These are phyloP conservation scores for Lachnellula hyalina DNA, from an alignment of 2,329 filamentous ascomycete genomes.

Conservation along the genomic window DNA sequence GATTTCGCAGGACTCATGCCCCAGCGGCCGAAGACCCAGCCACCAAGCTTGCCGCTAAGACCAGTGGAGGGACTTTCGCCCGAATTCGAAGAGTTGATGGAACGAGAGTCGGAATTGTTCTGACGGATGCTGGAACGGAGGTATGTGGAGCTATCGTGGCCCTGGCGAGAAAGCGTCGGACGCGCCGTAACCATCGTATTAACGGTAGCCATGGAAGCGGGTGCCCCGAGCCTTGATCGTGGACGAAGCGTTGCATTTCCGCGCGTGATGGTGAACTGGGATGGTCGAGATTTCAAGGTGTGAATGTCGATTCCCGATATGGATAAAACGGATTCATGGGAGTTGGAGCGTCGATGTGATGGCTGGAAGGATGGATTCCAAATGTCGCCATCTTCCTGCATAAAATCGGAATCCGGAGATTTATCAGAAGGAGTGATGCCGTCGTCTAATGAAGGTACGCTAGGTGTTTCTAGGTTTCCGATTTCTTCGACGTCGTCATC, in stretches of 20 bases:
- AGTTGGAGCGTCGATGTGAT: constrained; percentile 59
- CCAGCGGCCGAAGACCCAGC: constrained; percentile 62
- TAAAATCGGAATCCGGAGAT: constrained; percentile 18
- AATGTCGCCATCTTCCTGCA: constrained; percentile 7
- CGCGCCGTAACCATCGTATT: constrained; percentile 55
- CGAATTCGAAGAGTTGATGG: constrained; percentile 30
- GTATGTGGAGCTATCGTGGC: constrained; percentile 46
- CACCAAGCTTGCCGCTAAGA: constrained; percentile 53
- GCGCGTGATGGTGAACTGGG: constrained; percentile 57
- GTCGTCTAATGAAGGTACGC: constrained; percentile 19
- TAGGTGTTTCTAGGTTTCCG: constrained; percentile 19
- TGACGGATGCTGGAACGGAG: constrained; percentile 50
- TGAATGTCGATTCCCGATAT: constrained; percentile 86
- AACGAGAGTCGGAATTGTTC: constrained; percentile 21
- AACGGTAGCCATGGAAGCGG: constrained; percentile 39
- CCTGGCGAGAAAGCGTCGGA: constrained; percentile 45
- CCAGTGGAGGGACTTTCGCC: constrained; percentile 19
- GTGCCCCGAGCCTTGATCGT: constrained; percentile 41
- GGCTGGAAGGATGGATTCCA: constrained; percentile 34
- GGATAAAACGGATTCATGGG: constrained; percentile 86
- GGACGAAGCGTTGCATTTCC: constrained; percentile 44
- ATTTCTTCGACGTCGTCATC: constrained; percentile 29
- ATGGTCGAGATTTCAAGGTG: constrained; percentile 68
- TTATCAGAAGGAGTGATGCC: constrained; percentile 19
- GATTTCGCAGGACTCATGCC: constrained; percentile 45